Percentiles rank a stretch among this genome's conserved stretches.
Evolutionary conservation across 2,329 filamentous ascomycete species (phyloP).

Genomic region (Cordyceps sp.): DNA sequence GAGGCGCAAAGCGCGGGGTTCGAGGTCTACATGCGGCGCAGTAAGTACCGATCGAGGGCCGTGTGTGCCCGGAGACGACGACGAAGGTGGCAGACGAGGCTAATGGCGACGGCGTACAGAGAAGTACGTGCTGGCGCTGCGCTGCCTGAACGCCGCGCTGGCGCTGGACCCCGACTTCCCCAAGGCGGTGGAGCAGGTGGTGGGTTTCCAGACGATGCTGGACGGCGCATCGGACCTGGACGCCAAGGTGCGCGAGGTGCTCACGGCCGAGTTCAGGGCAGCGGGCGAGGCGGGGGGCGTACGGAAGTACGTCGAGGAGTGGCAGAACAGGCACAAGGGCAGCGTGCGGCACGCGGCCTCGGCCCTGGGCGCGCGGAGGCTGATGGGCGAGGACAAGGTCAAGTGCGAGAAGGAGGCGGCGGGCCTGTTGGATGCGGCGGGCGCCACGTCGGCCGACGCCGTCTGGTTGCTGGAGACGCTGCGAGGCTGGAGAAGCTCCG

Average conservation of each 20-base stretch:
- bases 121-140: conserved; percentile 76
- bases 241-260: conserved; percentile 47
- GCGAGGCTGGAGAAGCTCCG: conserved; percentile 30
- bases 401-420: conserved; percentile 45
- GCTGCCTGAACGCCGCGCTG: conserved; percentile 62
- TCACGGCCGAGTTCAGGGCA: conserved; percentile 51
- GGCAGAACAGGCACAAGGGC: conserved; percentile 41
- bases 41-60: conserved; percentile 38
- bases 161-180: conserved; percentile 53
- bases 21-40: conserved; percentile 71
- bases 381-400: conserved; percentile 39
- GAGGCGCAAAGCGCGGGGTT: conserved; percentile 76
- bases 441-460: conserved; percentile 38
- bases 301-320: conserved; percentile 49
- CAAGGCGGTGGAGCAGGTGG: conserved; percentile 57
- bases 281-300: conserved; percentile 42
- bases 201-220: conserved; percentile 50
- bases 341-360: conserved; percentile 48
- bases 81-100: not conserved
- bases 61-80: too few species aligned
- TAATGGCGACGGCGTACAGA: conserved; percentile 27
- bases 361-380: conserved; percentile 39
- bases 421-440: conserved; percentile 35
- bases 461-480: conserved; percentile 25
- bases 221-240: conserved; percentile 40